Conservation (phyloP, 257 asterid species). For the Solanum tarapatanum region DNA sequence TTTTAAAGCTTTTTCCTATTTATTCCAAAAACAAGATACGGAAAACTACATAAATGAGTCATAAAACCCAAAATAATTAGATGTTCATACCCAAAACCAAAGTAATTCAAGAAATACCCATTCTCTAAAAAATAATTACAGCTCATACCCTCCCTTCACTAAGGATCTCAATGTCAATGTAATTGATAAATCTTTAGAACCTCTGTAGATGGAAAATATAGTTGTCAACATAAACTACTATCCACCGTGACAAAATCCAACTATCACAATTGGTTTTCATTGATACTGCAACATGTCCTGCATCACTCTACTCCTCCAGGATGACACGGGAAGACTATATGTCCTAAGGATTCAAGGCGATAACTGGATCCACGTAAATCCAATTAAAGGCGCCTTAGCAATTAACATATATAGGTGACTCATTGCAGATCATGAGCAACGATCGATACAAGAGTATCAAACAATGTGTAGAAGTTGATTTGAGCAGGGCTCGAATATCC, state of each 20-base stretch:
- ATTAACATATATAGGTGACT: conserved; percentile 30
- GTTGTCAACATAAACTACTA: conserved; percentile 24
- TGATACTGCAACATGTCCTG: conserved; percentile 33
- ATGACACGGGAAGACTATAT: conserved; percentile 43
- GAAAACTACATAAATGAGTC: too few species aligned
- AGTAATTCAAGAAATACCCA: too few species aligned
- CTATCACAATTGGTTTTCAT: conserved; percentile 33
- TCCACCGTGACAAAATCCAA: conserved; percentile 38
- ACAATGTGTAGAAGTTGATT: conserved; percentile 27
- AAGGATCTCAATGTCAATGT: neutral
- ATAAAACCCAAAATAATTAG: too few species aligned
- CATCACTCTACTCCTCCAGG: conserved; percentile 43
- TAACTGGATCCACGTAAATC: conserved; percentile 36
- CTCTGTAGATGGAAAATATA: conserved; percentile 28
- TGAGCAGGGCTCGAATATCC: conserved; percentile 26
- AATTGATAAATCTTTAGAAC: conserved; percentile 19
- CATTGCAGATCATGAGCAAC: conserved; percentile 25
- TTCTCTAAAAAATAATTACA: too few species aligned
- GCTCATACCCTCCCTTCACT: too few species aligned
- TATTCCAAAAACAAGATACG: too few species aligned
- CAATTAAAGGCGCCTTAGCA: conserved; percentile 32
- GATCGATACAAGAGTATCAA: too few species aligned
- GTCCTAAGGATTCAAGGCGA: conserved; percentile 16
- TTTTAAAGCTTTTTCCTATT: too few species aligned
- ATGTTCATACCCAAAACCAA: too few species aligned